phyloP scores from a whole-genome alignment of 176 grass and related monocot species.

The Neostapfia colusana region DNA sequence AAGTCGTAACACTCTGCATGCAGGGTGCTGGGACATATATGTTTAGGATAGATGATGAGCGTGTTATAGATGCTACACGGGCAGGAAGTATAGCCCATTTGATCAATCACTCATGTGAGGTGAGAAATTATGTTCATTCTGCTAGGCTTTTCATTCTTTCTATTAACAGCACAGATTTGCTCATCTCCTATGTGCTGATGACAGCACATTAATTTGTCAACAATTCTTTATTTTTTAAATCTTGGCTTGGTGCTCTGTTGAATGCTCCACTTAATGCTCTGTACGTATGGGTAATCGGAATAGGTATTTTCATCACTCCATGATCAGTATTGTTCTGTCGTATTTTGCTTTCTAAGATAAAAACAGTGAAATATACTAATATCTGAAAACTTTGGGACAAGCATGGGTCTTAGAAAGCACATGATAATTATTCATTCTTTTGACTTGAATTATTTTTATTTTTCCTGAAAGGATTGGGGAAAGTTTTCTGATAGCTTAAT shows the following conservation, averaged over 20 bases:
- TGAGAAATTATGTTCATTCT: slow-evolving; percentile 48
- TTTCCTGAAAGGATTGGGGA: not conserved
- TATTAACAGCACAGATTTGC: slow-evolving; percentile 9
- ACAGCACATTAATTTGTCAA: slow-evolving; percentile 26
- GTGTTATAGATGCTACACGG: slow-evolving; percentile 90
- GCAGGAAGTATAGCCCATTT: slow-evolving; percentile 96
- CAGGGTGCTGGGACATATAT: slow-evolving; percentile 99
- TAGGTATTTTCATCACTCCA: slow-evolving; percentile 12
- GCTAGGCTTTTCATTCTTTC: slow-evolving; percentile 9
- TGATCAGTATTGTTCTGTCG: not conserved
- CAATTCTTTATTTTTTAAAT: not conserved
- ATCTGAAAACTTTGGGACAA: not conserved
- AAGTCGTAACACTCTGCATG: slow-evolving; percentile 29
- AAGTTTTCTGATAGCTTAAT: slow-evolving; percentile 14
- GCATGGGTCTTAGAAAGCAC: slow-evolving; percentile 20
- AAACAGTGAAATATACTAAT: slow-evolving; percentile 2
- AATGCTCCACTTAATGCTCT: slow-evolving; percentile 8
- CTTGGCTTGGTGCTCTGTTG: slow-evolving; percentile 15
- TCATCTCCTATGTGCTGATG: slow-evolving; percentile 16
- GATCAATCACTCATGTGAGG: slow-evolving; percentile 99
- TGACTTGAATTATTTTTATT: slow-evolving; percentile 1
- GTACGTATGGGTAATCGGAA: not conserved
- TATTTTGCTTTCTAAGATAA: slow-evolving; percentile 14
- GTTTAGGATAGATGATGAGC: slow-evolving; percentile 98
- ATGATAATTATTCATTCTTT: not conserved